phyloP scores from a whole-genome alignment of 768 basidiomycete species.

The Amanita jacksonii region DNA sequence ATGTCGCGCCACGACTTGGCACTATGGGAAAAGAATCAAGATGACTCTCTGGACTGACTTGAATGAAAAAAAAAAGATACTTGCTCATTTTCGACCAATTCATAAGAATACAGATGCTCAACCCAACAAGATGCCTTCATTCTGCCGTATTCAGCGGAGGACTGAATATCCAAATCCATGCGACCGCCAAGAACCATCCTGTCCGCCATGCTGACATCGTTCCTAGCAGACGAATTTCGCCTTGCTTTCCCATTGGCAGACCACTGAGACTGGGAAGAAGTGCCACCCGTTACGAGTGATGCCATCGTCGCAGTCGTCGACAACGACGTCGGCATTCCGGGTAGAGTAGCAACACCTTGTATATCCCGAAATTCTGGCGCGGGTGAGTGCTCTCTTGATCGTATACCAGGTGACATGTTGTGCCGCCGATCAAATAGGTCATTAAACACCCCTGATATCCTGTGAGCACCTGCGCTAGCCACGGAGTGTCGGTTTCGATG shows the following conservation, averaged over 20 bases:
- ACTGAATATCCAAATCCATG: conserved; percentile 31
- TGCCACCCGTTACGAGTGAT: conserved; percentile 28
- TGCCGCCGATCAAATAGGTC: conserved; percentile 24
- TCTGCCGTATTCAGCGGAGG: conserved; percentile 46
- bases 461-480: conserved; percentile 24
- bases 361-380: conserved; percentile 27
- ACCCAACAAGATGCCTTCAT: conserved; percentile 73
- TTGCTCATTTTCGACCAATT: conserved; percentile 43
- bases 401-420: conserved; percentile 28
- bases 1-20: conserved; percentile 35
- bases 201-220: conserved; percentile 53
- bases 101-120: conserved; percentile 43
- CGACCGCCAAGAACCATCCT: conserved; percentile 55
- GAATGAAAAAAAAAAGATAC: conserved; percentile 14
- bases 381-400: conserved; percentile 25
- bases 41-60: too few relatives aligned
- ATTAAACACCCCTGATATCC: conserved; percentile 28
- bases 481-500: conserved; percentile 30
- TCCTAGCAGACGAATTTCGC: conserved; percentile 39
- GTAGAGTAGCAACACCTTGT: conserved; percentile 35
- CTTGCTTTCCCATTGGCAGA: conserved; percentile 19
- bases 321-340: conserved; percentile 45
- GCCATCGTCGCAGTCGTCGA: conserved; percentile 44
- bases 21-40: conserved; percentile 25
- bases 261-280: conserved; percentile 18